Conservation (phyloP, 2,329 filamentous ascomycete genomes). For the Dryadomyces quercivorus region DNA sequence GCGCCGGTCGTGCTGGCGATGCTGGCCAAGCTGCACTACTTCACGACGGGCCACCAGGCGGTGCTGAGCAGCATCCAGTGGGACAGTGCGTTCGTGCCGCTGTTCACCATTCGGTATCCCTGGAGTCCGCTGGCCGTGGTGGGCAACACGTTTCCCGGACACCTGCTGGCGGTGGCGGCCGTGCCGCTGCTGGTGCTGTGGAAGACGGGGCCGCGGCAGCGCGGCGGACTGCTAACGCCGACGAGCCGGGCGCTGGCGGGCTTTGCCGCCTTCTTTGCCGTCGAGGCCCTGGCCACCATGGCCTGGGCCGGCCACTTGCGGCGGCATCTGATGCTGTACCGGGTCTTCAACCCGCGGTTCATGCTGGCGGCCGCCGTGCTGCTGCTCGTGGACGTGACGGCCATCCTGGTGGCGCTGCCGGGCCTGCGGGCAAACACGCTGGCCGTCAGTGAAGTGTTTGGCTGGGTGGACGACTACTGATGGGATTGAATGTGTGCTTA, state of each 20-base stretch:
- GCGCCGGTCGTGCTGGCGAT: conserved; percentile 75
- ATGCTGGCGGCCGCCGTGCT: conserved; percentile 67
- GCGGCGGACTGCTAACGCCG: conserved; percentile 54
- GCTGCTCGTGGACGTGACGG: conserved; percentile 64
- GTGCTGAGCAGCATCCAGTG: conserved; percentile 82
- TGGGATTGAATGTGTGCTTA: background rate
- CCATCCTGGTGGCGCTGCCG: conserved; percentile 56
- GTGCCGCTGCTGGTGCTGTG: conserved; percentile 77
- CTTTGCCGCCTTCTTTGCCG: conserved; percentile 72
- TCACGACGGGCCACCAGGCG: conserved; percentile 96
- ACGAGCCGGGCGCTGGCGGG: conserved; percentile 60
- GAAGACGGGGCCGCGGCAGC: conserved; percentile 73
- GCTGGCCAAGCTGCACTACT: conserved; percentile 90
- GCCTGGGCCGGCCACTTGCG: conserved; percentile 81
- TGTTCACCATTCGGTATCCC: conserved; percentile 73
- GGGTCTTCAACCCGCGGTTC: conserved; percentile 85
- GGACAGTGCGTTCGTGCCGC: conserved; percentile 87
- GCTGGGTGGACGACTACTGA: conserved; percentile 36
- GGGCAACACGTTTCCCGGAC: conserved; percentile 80
- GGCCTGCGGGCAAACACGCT: conserved; percentile 66
- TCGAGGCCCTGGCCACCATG: conserved; percentile 74
- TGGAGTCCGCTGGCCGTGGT: conserved; percentile 74
- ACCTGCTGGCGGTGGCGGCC: conserved; percentile 68
- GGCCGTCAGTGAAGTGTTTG: conserved; percentile 80
- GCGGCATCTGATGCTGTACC: conserved; percentile 90